Evolutionary conservation across 768 basidiomycete species (phyloP).

Genomic region (Tulasnella sp.): DNA sequence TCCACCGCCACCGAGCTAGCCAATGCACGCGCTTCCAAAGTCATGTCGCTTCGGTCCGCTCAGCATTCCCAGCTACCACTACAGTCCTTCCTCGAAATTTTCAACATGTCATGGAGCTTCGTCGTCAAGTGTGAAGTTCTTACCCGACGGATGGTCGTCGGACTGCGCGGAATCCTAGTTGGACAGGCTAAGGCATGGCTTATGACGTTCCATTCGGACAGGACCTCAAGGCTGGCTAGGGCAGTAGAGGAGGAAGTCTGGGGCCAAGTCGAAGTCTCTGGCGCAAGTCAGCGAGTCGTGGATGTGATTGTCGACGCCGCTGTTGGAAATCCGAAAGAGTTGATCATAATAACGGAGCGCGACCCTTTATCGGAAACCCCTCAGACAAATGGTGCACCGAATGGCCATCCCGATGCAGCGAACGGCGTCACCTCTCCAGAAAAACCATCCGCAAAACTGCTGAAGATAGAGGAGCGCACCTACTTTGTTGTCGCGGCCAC

Average conservation of each 20-base stretch:
- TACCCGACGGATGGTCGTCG: slow-evolving; percentile 87
- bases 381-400: slow-evolving; percentile 22
- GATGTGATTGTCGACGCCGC: slow-evolving; percentile 77
- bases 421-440: slow-evolving; percentile 26
- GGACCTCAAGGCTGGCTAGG: slow-evolving; percentile 76
- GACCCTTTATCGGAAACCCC: neutral
- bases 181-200: slow-evolving; percentile 88
- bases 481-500: slow-evolving; percentile 89
- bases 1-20: slow-evolving; percentile 79
- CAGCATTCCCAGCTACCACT: slow-evolving; percentile 71
- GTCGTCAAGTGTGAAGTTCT: slow-evolving; percentile 84
- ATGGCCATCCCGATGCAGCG: neutral
- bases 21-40: slow-evolving; percentile 74
- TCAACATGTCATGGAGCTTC: slow-evolving; percentile 84
- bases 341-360: slow-evolving; percentile 43
- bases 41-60: slow-evolving; percentile 72
- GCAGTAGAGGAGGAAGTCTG: slow-evolving; percentile 95
- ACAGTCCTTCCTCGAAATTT: slow-evolving; percentile 71
- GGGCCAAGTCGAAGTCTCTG: slow-evolving; percentile 72
- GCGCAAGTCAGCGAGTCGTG: slow-evolving; percentile 62
- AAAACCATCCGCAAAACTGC: slow-evolving; percentile 47
- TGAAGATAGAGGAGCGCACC: slow-evolving; percentile 67
- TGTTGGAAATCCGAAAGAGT: slow-evolving; percentile 71
- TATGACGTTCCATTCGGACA: slow-evolving; percentile 75
- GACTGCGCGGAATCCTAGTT: slow-evolving; percentile 79